Conservation (phyloP, 2,329 filamentous ascomycete species). For the Plenodomus biglobosus region DNA sequence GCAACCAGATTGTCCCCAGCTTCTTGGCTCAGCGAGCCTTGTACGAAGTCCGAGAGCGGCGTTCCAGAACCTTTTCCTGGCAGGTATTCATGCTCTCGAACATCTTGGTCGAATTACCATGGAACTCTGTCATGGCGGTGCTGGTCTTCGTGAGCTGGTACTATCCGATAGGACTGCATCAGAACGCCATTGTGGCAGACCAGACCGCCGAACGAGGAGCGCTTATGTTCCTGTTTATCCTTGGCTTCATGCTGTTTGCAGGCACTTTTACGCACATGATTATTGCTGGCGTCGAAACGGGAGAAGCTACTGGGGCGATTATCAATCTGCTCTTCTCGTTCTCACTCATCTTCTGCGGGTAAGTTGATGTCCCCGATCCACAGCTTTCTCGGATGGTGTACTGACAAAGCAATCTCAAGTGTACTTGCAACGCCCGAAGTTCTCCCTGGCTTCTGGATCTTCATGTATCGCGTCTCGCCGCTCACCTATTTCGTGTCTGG, state of each 20-base stretch:
- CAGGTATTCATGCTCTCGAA: conserved; percentile 76
- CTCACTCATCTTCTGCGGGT: conserved; percentile 67
- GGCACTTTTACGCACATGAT: conserved; percentile 75
- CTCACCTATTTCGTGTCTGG: conserved; percentile 62
- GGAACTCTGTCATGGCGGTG: conserved; percentile 69
- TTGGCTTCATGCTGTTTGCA: conserved; percentile 71
- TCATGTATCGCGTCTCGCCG: conserved; percentile 71
- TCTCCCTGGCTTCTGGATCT: conserved; percentile 72
- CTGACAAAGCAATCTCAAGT: conserved; percentile 63
- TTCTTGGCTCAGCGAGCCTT: conserved; percentile 75
- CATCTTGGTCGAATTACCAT: conserved; percentile 78
- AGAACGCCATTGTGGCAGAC: conserved; percentile 63
- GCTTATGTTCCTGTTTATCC: conserved; percentile 73
- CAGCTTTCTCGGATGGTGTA: conserved; percentile 51
- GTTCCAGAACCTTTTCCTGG: conserved; percentile 80
- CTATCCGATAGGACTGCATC: conserved; percentile 73
- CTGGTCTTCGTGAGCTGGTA: conserved; percentile 77
- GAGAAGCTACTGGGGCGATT: conserved; percentile 70
- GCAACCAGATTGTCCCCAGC: conserved; percentile 75
- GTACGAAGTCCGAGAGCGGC: conserved; percentile 81
- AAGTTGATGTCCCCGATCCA: conserved; percentile 47
- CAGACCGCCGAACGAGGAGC: conserved; percentile 64
- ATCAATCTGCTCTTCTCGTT: conserved; percentile 56
- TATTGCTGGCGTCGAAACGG: conserved; percentile 68
- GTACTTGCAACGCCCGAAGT: conserved; percentile 60